Evolutionary conservation across 2,329 filamentous ascomycete genomes (phyloP), one percentile per base, ranked within the genome.

Genomic region (Cladosporium cucumerinum): DNA sequence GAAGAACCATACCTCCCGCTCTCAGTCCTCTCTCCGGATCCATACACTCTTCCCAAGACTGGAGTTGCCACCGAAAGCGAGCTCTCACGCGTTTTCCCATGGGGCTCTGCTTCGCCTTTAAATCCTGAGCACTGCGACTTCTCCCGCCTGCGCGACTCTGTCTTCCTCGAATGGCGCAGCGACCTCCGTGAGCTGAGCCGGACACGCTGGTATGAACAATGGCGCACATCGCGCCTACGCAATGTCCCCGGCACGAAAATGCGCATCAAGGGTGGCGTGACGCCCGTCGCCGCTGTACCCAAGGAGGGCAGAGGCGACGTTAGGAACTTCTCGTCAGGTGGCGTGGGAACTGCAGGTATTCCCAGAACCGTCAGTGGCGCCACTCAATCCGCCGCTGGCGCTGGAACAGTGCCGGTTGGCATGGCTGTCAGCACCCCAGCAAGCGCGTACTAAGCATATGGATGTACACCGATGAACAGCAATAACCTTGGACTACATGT

Each of bases 21-120:
- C 74, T 97, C 93, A 48, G 91, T 97, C 75, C 90, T 99, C 75
- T 97, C 92, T 67, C 95, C 95, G 0, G 95, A 99, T 76, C 86
- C 91, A 49, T 96, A 98, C 78, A 91, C 96, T 72, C 68, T 75
- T 14, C 74, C 74, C 32, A 90, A 97, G 75, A 48, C 55, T 34
- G 96, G 91, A 69, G 93, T 93, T 0, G 93, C 97, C 75, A 85
- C 91, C 54, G 95, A 97, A 77, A 91, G 30, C 25, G 57, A 65
- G 18, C 55, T 65, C 21, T 95, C 72, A 11, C 90, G 95, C 66
- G 89, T 89, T 69, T 99, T 98, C 76, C 91, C 95, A 0, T 99
- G 95, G 95, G 95, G 95, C 7, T 96, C 97, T 71, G 95, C 95
- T 5, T 92, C 98, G 74, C 95, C 95, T 0, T 93, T 95, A 81